Percentiles rank a stretch among this genome's conserved stretches.
Conservation (phyloP, 805 yeast species). For the Metschnikowia henanensis region DNA sequence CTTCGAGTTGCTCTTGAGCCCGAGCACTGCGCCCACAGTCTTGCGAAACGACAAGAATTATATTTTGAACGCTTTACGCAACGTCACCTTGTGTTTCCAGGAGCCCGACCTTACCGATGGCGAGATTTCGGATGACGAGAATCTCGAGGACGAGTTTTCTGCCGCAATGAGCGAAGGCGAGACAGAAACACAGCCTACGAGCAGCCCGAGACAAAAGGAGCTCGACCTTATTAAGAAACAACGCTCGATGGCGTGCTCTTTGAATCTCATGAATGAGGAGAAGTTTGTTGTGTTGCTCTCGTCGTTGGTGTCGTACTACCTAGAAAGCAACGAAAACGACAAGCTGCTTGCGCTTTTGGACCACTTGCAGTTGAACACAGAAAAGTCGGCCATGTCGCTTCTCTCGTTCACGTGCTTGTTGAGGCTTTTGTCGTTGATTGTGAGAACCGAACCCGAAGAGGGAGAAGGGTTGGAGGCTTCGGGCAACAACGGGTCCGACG, state of each 20-base stretch:
- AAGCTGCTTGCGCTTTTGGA: constrained; percentile 25
- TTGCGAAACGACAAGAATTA: constrained; percentile 18
- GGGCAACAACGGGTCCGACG: neutral
- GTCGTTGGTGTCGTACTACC: constrained; percentile 27
- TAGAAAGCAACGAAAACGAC: constrained; percentile 17
- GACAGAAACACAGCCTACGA: neutral
- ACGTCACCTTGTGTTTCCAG: constrained; percentile 22
- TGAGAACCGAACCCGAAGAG: constrained; percentile 18
- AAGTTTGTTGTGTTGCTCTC: constrained; percentile 32
- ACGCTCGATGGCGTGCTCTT: constrained; percentile 28
- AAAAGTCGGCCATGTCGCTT: constrained; percentile 23
- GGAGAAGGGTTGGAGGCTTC: constrained; percentile 9
- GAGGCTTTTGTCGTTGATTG: constrained; percentile 23
- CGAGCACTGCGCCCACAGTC: constrained; percentile 22
- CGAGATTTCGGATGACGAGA: constrained; percentile 12
- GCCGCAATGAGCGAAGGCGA: neutral
- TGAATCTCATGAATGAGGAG: constrained; percentile 35
- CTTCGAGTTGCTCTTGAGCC: constrained; percentile 26
- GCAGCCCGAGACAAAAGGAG: neutral
- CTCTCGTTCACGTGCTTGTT: constrained; percentile 35
- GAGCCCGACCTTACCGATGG: constrained; percentile 36
- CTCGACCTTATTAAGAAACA: constrained; percentile 12
- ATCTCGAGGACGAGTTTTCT: neutral
- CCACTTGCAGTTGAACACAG: constrained; percentile 21
- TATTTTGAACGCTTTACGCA: constrained; percentile 21